phyloP scores from a whole-genome alignment of 495 filamentous ascomycete species.

The Glarea lozoyensis region DNA sequence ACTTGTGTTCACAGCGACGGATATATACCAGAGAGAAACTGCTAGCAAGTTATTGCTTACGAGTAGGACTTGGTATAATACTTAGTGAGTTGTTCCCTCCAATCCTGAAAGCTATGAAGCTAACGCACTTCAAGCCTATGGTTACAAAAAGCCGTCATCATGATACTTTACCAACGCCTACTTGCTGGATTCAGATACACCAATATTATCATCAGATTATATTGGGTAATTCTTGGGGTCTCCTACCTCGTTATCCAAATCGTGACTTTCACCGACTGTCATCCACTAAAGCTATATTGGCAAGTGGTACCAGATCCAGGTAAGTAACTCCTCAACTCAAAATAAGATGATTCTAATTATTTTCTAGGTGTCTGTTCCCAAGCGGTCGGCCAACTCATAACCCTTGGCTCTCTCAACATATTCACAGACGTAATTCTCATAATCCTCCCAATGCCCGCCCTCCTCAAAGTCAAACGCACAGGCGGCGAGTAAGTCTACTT shows the following conservation, averaged over 20 bases:
- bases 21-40: constrained; percentile 26
- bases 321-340: not conserved
- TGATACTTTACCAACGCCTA: constrained; percentile 32
- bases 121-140: constrained; percentile 20
- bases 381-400: constrained; percentile 30
- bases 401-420: constrained; percentile 32
- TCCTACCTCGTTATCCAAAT: constrained; percentile 29
- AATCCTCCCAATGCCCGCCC: constrained; percentile 30
- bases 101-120: not conserved
- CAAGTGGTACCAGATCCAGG: constrained; percentile 31
- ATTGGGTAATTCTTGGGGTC: constrained; percentile 23
- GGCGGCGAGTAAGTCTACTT: constrained; percentile 15
- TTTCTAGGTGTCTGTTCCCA: constrained; percentile 24
- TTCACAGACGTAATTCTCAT: constrained; percentile 35
- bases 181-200: constrained; percentile 28
- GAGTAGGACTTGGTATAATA: constrained; percentile 26
- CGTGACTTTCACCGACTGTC: constrained; percentile 36
- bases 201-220: constrained; percentile 23
- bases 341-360: not conserved
- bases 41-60: constrained; percentile 25
- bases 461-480: constrained; percentile 26
- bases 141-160: constrained; percentile 34
- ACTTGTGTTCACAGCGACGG: constrained; percentile 20
- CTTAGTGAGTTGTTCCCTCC: constrained; percentile 22
- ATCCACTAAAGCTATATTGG: constrained; percentile 34